Evolutionary conservation across 805 yeast species (phyloP).

Genomic region (Spathaspora girioi): DNA sequence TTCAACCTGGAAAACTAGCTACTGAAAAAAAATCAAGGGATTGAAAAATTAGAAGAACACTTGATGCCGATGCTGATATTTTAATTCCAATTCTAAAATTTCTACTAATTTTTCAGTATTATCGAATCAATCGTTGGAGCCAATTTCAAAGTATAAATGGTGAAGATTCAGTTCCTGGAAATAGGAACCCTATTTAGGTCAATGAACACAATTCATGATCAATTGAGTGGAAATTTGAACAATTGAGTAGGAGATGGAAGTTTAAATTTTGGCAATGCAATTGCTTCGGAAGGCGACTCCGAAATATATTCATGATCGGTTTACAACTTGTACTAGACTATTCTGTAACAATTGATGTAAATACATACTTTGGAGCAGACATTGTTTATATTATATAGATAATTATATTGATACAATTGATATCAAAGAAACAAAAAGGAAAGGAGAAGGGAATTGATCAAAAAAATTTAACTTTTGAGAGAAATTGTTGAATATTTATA

Average conservation of each 20-base stretch:
- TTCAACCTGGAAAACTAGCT: neutral
- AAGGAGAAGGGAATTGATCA: neutral
- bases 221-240: neutral
- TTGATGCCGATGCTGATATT: neutral
- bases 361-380: slow-evolving; percentile 45
- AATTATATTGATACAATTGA: slow-evolving; percentile 4
- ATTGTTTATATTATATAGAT: slow-evolving; percentile 10
- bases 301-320: neutral
- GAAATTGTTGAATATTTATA: slow-evolving; percentile 1
- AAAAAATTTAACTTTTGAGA: neutral
- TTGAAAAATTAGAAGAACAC: no score
- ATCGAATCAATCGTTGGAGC: neutral
- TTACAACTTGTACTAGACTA: neutral
- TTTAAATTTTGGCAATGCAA: neutral
- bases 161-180: neutral
- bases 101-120: neutral
- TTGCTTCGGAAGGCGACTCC: neutral
- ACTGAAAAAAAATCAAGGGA: neutral
- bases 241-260: neutral
- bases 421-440: slow-evolving; percentile 1
- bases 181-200: no score
- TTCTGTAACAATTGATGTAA: neutral
- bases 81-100: neutral
- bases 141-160: no score
- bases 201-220: neutral